phyloP scores from a whole-genome alignment of 2,329 filamentous ascomycete genomes.

The Rutstroemia sp. region DNA sequence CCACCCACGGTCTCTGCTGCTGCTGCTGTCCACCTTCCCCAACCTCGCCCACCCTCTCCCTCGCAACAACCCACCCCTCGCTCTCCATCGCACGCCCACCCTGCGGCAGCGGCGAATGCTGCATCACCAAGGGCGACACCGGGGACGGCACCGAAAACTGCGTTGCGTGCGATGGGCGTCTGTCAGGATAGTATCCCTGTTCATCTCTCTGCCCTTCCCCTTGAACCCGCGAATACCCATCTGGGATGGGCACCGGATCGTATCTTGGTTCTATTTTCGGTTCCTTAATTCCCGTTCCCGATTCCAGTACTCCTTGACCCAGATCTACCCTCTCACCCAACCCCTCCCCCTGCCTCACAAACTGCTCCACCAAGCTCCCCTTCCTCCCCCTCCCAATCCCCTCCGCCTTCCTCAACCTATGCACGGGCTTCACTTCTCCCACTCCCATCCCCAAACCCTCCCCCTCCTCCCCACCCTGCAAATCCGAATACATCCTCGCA shows the following conservation, averaged over 20 bases:
- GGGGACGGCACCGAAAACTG: neutral
- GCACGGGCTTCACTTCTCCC: too few species aligned
- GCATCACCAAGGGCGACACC: neutral
- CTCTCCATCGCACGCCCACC: neutral
- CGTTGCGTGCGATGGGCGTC: neutral
- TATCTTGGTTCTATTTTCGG: conserved; percentile 19
- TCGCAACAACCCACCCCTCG: too few species aligned
- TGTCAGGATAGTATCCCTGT: neutral
- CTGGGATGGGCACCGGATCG: conserved; percentile 28
- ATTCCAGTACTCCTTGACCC: too few species aligned
- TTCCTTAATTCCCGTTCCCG: too few species aligned
- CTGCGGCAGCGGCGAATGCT: neutral
- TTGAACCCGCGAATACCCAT: conserved; percentile 25
- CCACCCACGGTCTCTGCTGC: too few species aligned
- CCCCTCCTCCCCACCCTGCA: conserved; percentile 8
- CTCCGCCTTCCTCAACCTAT: neutral
- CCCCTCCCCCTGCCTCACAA: conserved; percentile 3
- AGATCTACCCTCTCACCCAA: too few species aligned
- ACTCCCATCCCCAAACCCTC: too few species aligned
- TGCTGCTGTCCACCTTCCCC: too few species aligned
- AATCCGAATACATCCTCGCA: conserved; percentile 22
- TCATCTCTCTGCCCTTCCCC: conserved; percentile 17
- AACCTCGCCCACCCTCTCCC: too few species aligned
- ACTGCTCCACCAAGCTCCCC: neutral
- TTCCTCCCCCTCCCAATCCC: neutral